Base-by-base conservation (phyloP, 2,329 filamentous ascomycete genomes). In the Botrytis elliptica region DNA sequence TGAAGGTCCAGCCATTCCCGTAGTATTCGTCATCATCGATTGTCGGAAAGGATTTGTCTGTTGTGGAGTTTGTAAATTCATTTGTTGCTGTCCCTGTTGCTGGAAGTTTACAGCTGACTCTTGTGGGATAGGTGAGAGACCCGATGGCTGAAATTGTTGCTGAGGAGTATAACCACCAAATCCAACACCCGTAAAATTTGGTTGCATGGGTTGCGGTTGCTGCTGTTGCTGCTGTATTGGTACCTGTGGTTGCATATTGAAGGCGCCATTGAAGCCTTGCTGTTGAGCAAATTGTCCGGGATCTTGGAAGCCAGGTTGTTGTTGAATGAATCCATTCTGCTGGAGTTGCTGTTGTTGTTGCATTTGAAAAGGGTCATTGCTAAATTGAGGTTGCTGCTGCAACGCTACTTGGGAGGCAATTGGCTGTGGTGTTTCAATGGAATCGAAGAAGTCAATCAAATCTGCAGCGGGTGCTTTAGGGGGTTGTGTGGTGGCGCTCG, bases 371-470 rank as follows among this genome's bases (percentile, higher is more conserved):
- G 77, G 74, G 38, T 75, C 76, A 36, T 75, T 76, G 25, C 77
- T 80, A 72, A 80, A 81, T 67, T 82, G 79, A 52, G 74, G 75
- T 49, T 64, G 75, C 75, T 84, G 84, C 59, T 81, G 80, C 67
- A 77, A 76, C 36, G 77, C 77, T 29, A 85, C 79, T 76, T 87
- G 86, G 2, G 83, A 80, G 55, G 83, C 86, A 86, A 93, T 88
- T 1, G 91, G 86, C 70, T 93, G 93, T 81, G 96, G 94, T 80
- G 94, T 90, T 80, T 98, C 95, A 79, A 97, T 97, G 9, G 94
- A 95, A 80, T 92, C 95, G 82, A 97, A 97, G 83, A 97, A 98
- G 84, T 95, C 96, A 80, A 97, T 98, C 75, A 97, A 86, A 84
- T 97, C 93, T 42, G 91, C 90, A 77, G 88, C 90, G 42, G 91